These are phyloP conservation scores for Aspergillus latus DNA, from an alignment of 2,329 filamentous ascomycete species.

Conservation along the genomic window DNA sequence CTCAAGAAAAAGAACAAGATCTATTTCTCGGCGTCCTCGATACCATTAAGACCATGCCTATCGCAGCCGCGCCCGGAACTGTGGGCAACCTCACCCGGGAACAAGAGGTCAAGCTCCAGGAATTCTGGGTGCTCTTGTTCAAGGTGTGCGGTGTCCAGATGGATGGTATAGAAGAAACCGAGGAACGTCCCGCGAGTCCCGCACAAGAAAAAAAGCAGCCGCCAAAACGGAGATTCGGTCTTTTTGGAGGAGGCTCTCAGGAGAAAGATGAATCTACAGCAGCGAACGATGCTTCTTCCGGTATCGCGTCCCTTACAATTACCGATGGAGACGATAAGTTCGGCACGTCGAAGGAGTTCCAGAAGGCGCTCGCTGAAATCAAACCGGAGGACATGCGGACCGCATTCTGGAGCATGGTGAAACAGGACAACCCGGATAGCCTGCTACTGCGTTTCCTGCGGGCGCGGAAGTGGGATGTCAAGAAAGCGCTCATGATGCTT, in stretches of 20 bases:
- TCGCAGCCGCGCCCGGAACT: conserved; percentile 56
- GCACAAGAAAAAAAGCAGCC: conserved; percentile 50
- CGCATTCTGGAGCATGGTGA: conserved; percentile 91
- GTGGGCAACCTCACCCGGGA: conserved; percentile 85
- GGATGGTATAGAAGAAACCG: conserved; percentile 27
- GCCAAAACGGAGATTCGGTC: conserved; percentile 70
- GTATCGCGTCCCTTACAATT: conserved; percentile 37
- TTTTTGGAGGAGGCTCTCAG: conserved; percentile 68
- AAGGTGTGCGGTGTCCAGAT: conserved; percentile 68
- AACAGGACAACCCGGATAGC: conserved; percentile 90
- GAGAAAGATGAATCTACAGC: conserved; percentile 38
- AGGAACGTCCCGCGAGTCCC: conserved; percentile 25
- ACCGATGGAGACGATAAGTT: conserved; percentile 80
- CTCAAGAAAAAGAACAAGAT: conserved; percentile 15
- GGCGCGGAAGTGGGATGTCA: conserved; percentile 95
- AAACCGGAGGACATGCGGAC: conserved; percentile 74
- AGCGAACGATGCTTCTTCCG: conserved; percentile 40
- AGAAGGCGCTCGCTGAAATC: conserved; percentile 73
- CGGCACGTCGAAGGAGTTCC: conserved; percentile 82
- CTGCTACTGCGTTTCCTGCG: conserved; percentile 78
- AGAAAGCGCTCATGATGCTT: conserved; percentile 90
- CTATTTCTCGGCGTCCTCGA: conserved; percentile 37
- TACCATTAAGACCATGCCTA: conserved; percentile 38
- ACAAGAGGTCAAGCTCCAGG: conserved; percentile 81
- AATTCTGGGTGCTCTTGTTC: conserved; percentile 77